phyloP scores from a whole-genome alignment of 352 stramenopile species.

The Phytophthora pinifolia region DNA sequence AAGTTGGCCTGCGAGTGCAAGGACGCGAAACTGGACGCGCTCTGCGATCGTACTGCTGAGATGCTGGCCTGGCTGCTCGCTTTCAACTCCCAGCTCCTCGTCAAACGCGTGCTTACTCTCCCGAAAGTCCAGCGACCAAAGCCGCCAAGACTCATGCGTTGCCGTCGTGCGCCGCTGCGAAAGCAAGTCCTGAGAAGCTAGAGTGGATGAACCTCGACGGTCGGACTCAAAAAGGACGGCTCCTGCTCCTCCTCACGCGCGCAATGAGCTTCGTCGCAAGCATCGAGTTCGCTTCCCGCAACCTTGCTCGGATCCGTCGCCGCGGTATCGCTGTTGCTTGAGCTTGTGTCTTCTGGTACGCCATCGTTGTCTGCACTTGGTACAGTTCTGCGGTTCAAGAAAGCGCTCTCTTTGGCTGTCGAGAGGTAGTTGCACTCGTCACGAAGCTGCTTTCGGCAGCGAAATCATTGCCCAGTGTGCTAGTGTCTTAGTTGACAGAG shows the following conservation, averaged over 20 bases:
- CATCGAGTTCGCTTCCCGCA: background rate
- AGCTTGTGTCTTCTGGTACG: background rate
- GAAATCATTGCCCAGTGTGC: background rate
- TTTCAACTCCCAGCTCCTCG: conserved; percentile 15
- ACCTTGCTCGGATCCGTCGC: background rate
- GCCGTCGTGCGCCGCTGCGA: conserved; percentile 11
- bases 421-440: no score
- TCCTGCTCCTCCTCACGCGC: background rate
- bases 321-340: background rate
- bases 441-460: background rate
- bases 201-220: conserved; percentile 20
- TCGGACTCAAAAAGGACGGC: conserved; percentile 17
- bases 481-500: background rate
- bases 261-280: background rate
- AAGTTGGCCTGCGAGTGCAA: conserved; percentile 29
- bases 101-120: conserved; percentile 31
- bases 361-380: background rate
- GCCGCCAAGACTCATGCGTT: conserved; percentile 20
- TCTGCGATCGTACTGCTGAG: conserved; percentile 30
- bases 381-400: conserved; percentile 7
- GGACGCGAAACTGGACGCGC: conserved; percentile 17
- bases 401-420: conserved; percentile 1
- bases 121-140: conserved; percentile 22
- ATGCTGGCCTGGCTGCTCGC: conserved; percentile 7
- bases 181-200: conserved; percentile 4